Evolutionary conservation across 1,284 basidiomycete species (phyloP).

Genomic region (Heterobasidion annosum): DNA sequence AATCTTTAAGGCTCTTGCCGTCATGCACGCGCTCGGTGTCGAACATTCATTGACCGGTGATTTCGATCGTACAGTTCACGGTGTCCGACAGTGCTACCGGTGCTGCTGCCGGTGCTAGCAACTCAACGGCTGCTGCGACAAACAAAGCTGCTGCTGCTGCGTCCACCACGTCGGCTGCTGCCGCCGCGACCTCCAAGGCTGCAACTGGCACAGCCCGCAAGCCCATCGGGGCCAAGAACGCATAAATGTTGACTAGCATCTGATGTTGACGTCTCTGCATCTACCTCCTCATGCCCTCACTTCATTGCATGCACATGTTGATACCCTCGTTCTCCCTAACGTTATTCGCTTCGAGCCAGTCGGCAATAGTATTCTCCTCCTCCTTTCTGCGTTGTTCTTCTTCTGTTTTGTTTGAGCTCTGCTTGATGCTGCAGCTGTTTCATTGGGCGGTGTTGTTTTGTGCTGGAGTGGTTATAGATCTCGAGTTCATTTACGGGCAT

Average conservation of each 20-base stretch:
- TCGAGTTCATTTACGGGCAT: neutral
- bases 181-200: neutral
- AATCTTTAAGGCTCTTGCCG: neutral
- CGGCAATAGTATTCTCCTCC: neutral
- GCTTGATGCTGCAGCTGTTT: neutral
- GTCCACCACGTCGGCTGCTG: neutral
- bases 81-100: conserved; percentile 5
- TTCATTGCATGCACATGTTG: neutral
- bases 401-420: neutral
- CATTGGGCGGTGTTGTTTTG: neutral
- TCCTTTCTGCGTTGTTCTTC: neutral
- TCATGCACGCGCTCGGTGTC: neutral
- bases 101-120: neutral
- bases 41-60: neutral
- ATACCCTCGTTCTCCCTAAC: neutral
- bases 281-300: neutral
- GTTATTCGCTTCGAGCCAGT: neutral
- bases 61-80: conserved; percentile 7
- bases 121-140: neutral
- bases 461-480: neutral
- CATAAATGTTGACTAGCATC: neutral
- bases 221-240: neutral
- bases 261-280: neutral
- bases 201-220: neutral
- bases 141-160: neutral